Conservation (phyloP, 129 eudicot genomes). For the Solidago caesia region DNA sequence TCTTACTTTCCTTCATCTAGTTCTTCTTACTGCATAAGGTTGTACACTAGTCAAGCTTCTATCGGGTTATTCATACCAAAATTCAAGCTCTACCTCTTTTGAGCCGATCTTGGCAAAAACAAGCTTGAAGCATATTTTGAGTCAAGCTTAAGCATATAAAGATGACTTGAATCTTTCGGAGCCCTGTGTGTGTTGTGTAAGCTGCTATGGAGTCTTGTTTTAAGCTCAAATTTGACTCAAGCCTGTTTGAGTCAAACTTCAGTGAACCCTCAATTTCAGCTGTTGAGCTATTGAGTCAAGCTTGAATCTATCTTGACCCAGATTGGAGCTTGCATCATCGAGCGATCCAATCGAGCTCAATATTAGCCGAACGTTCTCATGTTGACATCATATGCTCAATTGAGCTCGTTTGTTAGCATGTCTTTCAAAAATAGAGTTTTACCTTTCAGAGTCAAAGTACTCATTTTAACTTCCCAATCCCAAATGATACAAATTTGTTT, state of each 20-base stretch:
- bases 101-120: background rate
- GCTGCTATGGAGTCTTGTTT: no score
- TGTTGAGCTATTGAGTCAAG: no score
- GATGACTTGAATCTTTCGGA: background rate
- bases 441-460: conserved; percentile 9
- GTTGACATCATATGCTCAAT: no score
- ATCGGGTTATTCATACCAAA: background rate
- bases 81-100: background rate
- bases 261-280: no score
- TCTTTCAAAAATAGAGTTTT: background rate
- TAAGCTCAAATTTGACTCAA: no score
- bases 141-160: background rate
- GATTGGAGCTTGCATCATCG: no score
- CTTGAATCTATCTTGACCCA: no score
- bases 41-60: background rate
- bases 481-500: background rate
- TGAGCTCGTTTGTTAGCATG: no score
- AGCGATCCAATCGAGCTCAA: no score
- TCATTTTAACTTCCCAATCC: background rate
- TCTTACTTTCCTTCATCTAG: background rate
- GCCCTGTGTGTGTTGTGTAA: no score
- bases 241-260: no score
- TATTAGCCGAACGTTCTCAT: no score
- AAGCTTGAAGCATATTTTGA: background rate
- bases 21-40: background rate